These are phyloP conservation scores for Moniliophthora roreri DNA, from an alignment of 1,284 basidiomycete species.

Conservation along the genomic window DNA sequence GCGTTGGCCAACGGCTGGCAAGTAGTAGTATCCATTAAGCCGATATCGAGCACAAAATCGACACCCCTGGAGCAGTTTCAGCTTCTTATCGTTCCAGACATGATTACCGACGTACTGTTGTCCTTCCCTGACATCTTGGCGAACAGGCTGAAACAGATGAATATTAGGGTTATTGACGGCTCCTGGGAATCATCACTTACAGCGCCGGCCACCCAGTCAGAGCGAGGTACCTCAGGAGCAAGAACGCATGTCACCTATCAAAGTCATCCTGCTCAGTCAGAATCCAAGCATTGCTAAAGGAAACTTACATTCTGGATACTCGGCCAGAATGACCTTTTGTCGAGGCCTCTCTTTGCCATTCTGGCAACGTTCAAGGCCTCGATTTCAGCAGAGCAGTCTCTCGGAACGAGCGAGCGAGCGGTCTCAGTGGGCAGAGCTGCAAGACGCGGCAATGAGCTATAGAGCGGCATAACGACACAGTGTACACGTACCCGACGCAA, in stretches of 20 bases:
- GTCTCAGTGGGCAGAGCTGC: conserved; percentile 11
- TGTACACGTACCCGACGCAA: conserved; percentile 20
- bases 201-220: conserved; percentile 9
- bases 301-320: conserved; percentile 21
- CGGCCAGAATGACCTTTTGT: conserved; percentile 20
- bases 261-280: neutral
- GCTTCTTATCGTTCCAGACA: no score
- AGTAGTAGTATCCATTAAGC: conserved; percentile 55
- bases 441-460: neutral
- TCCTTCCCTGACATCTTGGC: conserved; percentile 49
- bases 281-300: no score
- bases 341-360: conserved; percentile 20
- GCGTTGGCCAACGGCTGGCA: conserved; percentile 54
- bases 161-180: no score
- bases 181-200: neutral
- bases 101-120: conserved; percentile 39
- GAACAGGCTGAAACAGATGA: conserved; percentile 35
- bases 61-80: conserved; percentile 47
- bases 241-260: conserved; percentile 24
- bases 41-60: conserved; percentile 51
- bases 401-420: conserved; percentile 8
- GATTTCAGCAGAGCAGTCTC: conserved; percentile 23
- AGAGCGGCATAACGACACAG: neutral
- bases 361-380: conserved; percentile 21
- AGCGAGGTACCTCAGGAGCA: conserved; percentile 24